Percentiles rank a stretch among this genome's conserved stretches.
Conservation (phyloP, 768 basidiomycete genomes). For the Dioszegia crocea region DNA sequence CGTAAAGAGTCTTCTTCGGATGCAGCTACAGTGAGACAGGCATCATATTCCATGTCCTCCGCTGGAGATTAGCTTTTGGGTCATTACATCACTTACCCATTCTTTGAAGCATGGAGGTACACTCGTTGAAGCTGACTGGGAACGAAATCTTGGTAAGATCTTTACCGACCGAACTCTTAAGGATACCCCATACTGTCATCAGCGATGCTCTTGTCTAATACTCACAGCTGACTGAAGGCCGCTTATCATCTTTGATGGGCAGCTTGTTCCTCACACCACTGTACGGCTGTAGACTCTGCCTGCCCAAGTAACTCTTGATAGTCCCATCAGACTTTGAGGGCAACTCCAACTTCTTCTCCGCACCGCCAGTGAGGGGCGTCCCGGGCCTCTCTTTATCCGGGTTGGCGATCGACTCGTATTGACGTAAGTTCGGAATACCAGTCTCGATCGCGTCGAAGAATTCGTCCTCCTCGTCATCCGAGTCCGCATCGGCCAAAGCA, state of each 20-base stretch:
- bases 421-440: constrained; percentile 68
- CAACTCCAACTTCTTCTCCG: constrained; percentile 1
- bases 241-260: constrained; percentile 65
- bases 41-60: constrained; percentile 96
- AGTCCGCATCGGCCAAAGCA: constrained; percentile 44
- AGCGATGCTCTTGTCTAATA: not conserved
- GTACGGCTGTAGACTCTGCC: constrained; percentile 62
- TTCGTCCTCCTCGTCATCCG: constrained; percentile 64
- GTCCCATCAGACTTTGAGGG: constrained; percentile 16
- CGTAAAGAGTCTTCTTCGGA: constrained; percentile 70
- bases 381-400: constrained; percentile 47
- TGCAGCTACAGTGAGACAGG: constrained; percentile 82
- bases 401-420: constrained; percentile 62
- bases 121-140: constrained; percentile 64
- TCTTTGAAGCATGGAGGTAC: constrained; percentile 92
- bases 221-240: constrained; percentile 64
- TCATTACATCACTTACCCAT: constrained; percentile 56
- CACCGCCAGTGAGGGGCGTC: constrained; percentile 14
- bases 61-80: constrained; percentile 42
- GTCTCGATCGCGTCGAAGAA: constrained; percentile 96
- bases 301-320: constrained; percentile 45
- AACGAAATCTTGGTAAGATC: constrained; percentile 94
- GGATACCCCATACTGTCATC: constrained; percentile 73
- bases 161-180: constrained; percentile 94
- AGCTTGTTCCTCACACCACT: constrained; percentile 59